Conservation (phyloP, 345 rosid species). For the Moricandia moricandioides region DNA sequence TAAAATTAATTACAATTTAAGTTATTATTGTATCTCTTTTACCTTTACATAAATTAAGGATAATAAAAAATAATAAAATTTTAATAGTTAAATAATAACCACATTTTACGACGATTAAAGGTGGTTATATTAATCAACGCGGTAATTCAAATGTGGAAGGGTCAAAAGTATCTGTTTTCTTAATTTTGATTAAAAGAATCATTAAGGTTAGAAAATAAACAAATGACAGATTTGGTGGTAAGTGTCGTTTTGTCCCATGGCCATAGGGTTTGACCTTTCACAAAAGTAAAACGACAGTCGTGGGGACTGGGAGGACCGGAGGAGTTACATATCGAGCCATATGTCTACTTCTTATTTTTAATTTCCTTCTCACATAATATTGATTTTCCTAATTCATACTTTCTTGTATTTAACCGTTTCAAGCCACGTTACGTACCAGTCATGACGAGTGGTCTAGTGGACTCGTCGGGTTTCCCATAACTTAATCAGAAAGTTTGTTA, state of each 20-base stretch:
- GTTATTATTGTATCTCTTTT: too few relatives aligned
- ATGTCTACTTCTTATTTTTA: background rate
- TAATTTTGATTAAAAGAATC: background rate
- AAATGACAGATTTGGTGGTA: conserved; percentile 22
- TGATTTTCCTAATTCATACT: background rate
- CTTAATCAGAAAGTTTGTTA: background rate
- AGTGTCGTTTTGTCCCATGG: conserved; percentile 30
- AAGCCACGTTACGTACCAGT: conserved; percentile 18
- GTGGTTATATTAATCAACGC: background rate
- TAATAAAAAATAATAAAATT: too few relatives aligned
- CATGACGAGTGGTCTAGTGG: conserved; percentile 26
- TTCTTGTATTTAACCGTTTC: background rate
- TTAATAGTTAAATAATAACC: too few relatives aligned
- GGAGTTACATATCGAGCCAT: conserved; percentile 12
- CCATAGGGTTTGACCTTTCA: conserved; percentile 38
- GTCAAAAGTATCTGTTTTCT: background rate
- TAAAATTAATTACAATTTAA: too few relatives aligned
- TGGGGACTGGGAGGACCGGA: background rate
- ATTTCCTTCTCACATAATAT: background rate
- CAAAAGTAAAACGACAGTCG: conserved; percentile 31
- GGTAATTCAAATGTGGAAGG: background rate
- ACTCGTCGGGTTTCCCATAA: conserved; percentile 21
- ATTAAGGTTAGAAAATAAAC: background rate
- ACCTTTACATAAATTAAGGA: too few relatives aligned
- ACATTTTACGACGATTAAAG: background rate